Percentiles rank a stretch among this genome's conserved stretches.
These are phyloP conservation scores for Linnemannia exigua DNA, from an alignment of 192 early-diverging fungal genomes.

Conservation along the genomic window DNA sequence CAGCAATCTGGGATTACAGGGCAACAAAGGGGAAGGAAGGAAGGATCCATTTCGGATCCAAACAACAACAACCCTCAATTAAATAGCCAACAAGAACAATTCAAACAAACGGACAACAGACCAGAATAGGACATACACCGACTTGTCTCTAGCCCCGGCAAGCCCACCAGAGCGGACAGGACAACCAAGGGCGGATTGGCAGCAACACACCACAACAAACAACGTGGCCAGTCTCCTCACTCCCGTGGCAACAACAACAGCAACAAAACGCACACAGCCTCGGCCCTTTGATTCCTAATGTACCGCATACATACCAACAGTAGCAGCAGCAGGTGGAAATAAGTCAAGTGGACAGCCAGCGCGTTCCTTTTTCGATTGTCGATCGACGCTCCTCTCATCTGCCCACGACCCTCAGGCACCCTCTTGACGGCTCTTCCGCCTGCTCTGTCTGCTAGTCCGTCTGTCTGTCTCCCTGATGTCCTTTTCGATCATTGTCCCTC, in stretches of 20 bases:
- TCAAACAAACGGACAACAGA: background rate
- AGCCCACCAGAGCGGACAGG: background rate
- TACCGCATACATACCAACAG: background rate
- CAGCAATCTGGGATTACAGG: background rate
- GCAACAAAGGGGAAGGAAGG: background rate
- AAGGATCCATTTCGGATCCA: background rate
- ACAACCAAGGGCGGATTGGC: background rate
- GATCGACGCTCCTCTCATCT: background rate
- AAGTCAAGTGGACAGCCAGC: background rate
- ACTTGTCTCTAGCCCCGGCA: background rate
- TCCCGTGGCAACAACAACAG: background rate
- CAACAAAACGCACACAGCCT: background rate
- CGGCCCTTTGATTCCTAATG: background rate
- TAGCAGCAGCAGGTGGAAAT: background rate
- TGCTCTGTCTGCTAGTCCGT: background rate
- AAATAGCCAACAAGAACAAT: background rate
- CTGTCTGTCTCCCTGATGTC: slow-evolving; percentile 9
- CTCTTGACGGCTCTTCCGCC: background rate
- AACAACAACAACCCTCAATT: background rate
- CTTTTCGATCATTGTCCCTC: background rate
- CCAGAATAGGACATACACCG: background rate
- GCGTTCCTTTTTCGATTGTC: slow-evolving; percentile 9
- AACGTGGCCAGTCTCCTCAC: background rate
- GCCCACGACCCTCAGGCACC: background rate
- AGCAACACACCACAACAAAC: background rate